Evolutionary conservation across 768 basidiomycete species (phyloP).

Genomic region (Mycena floridula): DNA sequence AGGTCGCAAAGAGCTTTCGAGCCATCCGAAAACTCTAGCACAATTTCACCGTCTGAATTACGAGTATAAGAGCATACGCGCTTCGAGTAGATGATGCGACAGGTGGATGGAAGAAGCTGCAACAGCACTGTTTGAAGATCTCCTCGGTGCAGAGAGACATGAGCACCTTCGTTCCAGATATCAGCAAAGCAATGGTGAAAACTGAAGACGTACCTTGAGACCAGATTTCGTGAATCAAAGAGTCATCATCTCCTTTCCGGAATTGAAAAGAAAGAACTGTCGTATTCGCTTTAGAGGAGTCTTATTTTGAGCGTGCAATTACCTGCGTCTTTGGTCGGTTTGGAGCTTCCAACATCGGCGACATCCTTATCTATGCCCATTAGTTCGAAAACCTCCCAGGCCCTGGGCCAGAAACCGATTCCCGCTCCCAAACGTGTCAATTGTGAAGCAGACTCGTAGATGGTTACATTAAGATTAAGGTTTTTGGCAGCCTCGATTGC

Average conservation of each 20-base stretch:
- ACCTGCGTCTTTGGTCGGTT: constrained; percentile 19
- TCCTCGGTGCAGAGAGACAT: constrained; percentile 27
- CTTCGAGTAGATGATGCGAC: constrained; percentile 27
- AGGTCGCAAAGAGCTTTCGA: constrained; percentile 28
- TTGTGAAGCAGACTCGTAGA: constrained; percentile 38
- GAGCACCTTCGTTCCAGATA: constrained; percentile 18
- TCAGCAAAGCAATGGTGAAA: neutral
- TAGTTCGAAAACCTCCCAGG: constrained; percentile 33
- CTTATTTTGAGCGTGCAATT: too few relatives aligned
- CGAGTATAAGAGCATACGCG: constrained; percentile 25
- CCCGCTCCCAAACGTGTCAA: constrained; percentile 41
- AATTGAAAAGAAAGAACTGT: constrained; percentile 9
- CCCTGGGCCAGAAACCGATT: constrained; percentile 33
- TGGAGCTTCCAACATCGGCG: constrained; percentile 12
- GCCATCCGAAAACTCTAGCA: constrained; percentile 33
- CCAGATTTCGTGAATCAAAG: constrained; percentile 15
- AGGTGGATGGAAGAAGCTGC: constrained; percentile 19
- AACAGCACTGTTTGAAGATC: constrained; percentile 28
- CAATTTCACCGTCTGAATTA: constrained; percentile 13
- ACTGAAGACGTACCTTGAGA: constrained; percentile 16
- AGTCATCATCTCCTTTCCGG: constrained; percentile 30
- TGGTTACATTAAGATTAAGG: constrained; percentile 31
- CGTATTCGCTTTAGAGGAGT: too few relatives aligned
- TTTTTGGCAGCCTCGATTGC: constrained; percentile 24
- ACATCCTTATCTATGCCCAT: constrained; percentile 34